Base-by-base conservation (phyloP, 495 filamentous ascomycete species). In the Glonium stellatum region DNA sequence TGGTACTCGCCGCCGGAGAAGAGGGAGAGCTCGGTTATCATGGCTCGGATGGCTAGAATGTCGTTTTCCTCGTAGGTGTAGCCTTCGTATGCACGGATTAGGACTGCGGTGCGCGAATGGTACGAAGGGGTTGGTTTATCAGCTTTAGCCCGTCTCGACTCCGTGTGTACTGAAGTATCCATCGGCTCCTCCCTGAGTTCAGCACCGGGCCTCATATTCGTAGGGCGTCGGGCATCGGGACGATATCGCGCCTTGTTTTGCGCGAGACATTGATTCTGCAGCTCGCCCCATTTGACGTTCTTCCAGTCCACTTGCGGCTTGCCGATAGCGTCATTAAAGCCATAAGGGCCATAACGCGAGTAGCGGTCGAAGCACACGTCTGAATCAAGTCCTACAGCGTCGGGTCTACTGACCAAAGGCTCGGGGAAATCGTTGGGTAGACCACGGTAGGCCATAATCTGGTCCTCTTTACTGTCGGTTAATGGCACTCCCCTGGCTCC, bases 1-100 rank as follows among this genome's bases (percentile, higher is more conserved):
- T 88, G 78, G 68, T 90, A 92, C 72, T 90, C 85, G 11, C 82
- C 87, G 1, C 90, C 89, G 8, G 86, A 84, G 50, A 82, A 78
- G 13, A 95, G 72, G 5, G 81, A 81, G 27, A 91, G 73, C 70
- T 93, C 90, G 19, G 81, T 84, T 61, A 93, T 80, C 54, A 92
- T 73, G 1, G 88, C 79, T 19, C 89, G 85, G 48, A 95, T 82
- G 12, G 82, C 80, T 62, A 85, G 79, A 60, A 83, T 80, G 63
- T 90, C 86, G 65, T 89, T 84, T 12, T 82, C 71, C n/a, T 79
- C 86, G 69, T 85, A 93, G 23, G 78, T 69, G 67, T 87, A 87
- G 21, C 77, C 82, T 34, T 85, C 80, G 75, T 83, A 87, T 0
- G 82, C 79, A 11, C 90, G 83, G 36, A 93, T 76, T 10, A 95